Conservation (phyloP, 1,284 basidiomycete genomes). For the Trametes sp. region DNA sequence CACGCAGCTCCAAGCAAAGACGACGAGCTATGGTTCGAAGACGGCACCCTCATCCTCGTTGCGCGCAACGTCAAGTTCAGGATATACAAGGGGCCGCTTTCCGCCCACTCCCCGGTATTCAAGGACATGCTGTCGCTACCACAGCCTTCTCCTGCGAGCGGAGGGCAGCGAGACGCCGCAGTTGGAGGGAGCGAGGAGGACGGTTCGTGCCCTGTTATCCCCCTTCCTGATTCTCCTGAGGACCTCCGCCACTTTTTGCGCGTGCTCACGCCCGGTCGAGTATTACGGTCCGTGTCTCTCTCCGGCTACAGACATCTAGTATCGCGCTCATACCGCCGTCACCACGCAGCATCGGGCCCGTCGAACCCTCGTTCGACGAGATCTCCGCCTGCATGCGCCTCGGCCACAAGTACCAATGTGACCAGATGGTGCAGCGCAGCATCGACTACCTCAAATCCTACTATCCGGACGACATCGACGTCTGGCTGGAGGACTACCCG, state of each 20-base stretch:
- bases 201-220: conserved; percentile 7
- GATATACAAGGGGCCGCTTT: background rate
- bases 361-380: conserved; percentile 15
- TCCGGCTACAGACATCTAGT: background rate
- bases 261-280: conserved; percentile 6
- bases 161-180: background rate
- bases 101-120: background rate
- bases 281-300: conserved; percentile 8
- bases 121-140: background rate
- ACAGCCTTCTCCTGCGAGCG: background rate
- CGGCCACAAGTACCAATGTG: conserved; percentile 23
- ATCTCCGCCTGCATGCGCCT: conserved; percentile 23
- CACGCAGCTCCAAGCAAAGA: background rate
- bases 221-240: conserved; percentile 15
- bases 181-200: background rate
- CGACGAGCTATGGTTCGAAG: conserved; percentile 1
- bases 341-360: conserved; percentile 1
- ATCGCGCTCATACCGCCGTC: background rate
- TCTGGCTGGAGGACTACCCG: conserved; percentile 7
- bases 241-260: conserved; percentile 23
- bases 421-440: conserved; percentile 12
- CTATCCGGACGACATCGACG: conserved; percentile 16
- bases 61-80: background rate
- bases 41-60: conserved; percentile 4
- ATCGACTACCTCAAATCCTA: conserved; percentile 17